Percentiles rank a stretch among this genome's conserved stretches.
These are phyloP conservation scores for Tetrahymena malaccensis DNA, from an alignment of 73 alveolate genomes.

Conservation along the genomic window DNA sequence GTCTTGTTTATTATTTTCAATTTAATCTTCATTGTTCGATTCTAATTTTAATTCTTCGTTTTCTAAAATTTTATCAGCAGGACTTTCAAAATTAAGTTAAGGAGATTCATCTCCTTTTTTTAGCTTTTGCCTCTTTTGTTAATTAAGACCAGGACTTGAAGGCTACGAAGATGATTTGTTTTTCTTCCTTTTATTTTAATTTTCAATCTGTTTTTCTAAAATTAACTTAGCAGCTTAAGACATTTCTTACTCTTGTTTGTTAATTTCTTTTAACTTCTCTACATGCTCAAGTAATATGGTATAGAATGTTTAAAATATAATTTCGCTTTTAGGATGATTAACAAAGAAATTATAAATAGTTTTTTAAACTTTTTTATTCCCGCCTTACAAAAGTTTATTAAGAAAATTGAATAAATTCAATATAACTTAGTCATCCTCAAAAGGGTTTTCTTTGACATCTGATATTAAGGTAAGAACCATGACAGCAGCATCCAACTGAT, in stretches of 20 bases:
- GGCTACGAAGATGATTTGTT: neutral
- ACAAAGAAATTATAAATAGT: constrained; percentile 20
- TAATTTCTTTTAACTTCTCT: constrained; percentile 23
- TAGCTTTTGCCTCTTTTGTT: neutral
- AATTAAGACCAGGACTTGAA: neutral
- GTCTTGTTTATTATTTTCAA: neutral
- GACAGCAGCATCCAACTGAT: constrained; percentile 20
- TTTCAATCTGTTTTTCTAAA: neutral
- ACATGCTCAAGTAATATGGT: constrained; percentile 3
- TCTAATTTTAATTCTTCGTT: neutral
- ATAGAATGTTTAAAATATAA: constrained; percentile 13
- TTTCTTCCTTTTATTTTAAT: neutral
- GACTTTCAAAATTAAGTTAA: neutral
- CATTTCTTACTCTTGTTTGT: neutral
- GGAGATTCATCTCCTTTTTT: neutral
- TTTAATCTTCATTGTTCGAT: neutral
- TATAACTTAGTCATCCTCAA: constrained; percentile 12
- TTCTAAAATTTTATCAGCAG: neutral
- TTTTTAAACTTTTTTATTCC: constrained; percentile 30
- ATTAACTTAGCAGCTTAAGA: neutral
- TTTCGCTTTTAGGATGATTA: constrained; percentile 8
- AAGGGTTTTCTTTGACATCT: constrained; percentile 19
- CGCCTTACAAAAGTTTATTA: constrained; percentile 19
- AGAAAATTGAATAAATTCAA: constrained; percentile 14
- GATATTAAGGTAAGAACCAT: constrained; percentile 23